Base-by-base conservation (phyloP, 202 grass and related monocot genomes). In the Panicum virgatum region DNA sequence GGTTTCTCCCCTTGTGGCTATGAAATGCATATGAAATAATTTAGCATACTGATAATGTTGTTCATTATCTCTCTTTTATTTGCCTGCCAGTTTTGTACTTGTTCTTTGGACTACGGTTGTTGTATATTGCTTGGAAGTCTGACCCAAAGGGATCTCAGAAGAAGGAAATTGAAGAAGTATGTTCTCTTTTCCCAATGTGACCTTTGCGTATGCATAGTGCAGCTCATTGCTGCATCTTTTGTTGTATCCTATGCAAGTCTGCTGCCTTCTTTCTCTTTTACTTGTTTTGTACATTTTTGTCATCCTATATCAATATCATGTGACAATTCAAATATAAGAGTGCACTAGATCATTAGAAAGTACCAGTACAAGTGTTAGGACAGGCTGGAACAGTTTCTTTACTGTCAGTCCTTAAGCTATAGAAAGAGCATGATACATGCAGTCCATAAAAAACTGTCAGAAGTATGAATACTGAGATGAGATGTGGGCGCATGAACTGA, bases 71-170 rank as follows among this genome's bases (percentile, higher is more conserved):
- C 4, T 53, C 50, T 27, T 66, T 76, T 86, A 38, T 71, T 70
- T 66, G 32, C 29, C 48, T 82, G 12, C 73, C 86, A 97, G 94
- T 97, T 81, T 75, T 94, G 34, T 97, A 97, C 90, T 70, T 82
- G 63, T 97, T 97, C 48, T 97, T 97, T 90, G 94, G 94, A 75
- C 53, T 97, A 54, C 89, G 94, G 12, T 91, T 97, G 72, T 43
- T 97, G 54, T 97, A 97, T 72, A 97, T 97, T 93, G 94, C 94
- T 36, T 97, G 89, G 91, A 97, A 81, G 81, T 97, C 94, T 83
- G 91, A 90, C 50, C 59, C 91, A 0, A 93, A 97, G 76, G 86
- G 82, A 90, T 91, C 91, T 66, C 89, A 94, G 80, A 97, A 97
- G 75, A 93, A 91, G 81, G 94, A 92, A 90, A 97, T 97, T 45